Base-by-base conservation (phyloP, 345 rosid species). In the Noccaea bulbosa region DNA sequence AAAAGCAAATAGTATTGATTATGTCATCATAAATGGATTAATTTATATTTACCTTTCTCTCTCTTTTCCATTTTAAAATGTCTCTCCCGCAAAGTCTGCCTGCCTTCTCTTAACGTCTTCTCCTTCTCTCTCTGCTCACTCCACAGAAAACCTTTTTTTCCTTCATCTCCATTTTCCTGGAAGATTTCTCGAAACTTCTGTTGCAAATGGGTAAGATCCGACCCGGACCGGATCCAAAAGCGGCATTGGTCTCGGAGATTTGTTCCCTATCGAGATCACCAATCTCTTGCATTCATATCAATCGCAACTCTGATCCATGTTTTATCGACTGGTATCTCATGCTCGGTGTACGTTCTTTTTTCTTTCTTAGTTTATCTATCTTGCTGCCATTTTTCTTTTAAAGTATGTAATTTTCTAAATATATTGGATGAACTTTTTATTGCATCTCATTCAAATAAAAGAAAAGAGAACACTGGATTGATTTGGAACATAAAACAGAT, bases 281-380 rank as follows among this genome's bases (percentile, higher is more conserved):
- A 55, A 40, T 84, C 60, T 73, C 82, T 55, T 92, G 98, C 62
- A 55, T 77, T 46, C 98, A 90, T 24, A 82, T 59, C 59, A 51
- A 27, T 43, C 68, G 32, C 50, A 69, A 51, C 20, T 59, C 82
- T 33, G 34, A 5, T 69, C 32, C 79, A 10, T 83, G 69, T 83
- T 92, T 92, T 78, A 78, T 84, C 81, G 95, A 92, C 82, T 92
- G 96, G 98, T 92, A 92, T 80, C 91, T 77, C 67, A 69, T 92
- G 72, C 90, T 92, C 34, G 87, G 88, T 37, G 98, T 92, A 85
- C 3, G 98, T 85, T 72, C 30, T 22, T 12, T 1, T 35, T 20
- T 8, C 15, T 5, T 3, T 57, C 4, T 30, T 4, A 12, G 0
- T 24, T 20, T 69, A 4, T 52, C 2, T n/a, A 16, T 38, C 12